A percentile compares a stretch with the other conserved stretches of the same genome.
Evolutionary conservation across 2,329 filamentous ascomycete species (phyloP).

Genomic region (Amauroascus verrucosus): DNA sequence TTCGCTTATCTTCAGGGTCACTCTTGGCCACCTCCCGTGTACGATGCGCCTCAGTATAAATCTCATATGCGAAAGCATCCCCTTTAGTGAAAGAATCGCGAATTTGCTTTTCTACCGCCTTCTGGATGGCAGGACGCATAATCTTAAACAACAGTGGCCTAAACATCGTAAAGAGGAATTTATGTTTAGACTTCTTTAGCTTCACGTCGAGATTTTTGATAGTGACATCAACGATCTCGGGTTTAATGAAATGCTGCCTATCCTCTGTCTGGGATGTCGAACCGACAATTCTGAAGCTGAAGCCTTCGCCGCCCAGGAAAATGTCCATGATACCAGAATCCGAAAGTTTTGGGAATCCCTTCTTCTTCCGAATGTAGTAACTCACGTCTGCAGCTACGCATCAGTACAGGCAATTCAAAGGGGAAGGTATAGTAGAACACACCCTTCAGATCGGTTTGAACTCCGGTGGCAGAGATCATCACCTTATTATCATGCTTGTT

Average conservation of each 20-base stretch:
- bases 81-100: constrained; percentile 68
- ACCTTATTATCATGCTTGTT: constrained; percentile 76
- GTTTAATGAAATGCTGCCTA: constrained; percentile 79
- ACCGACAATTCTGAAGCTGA: constrained; percentile 85
- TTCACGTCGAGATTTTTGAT: constrained; percentile 77
- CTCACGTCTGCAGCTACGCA: constrained; percentile 54
- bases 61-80: constrained; percentile 60
- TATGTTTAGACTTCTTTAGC: constrained; percentile 90
- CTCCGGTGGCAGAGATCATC: constrained; percentile 74
- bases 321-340: constrained; percentile 86
- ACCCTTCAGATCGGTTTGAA: constrained; percentile 76
- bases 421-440: constrained; percentile 8
- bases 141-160: constrained; percentile 80
- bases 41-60: constrained; percentile 74
- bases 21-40: constrained; percentile 55
- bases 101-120: constrained; percentile 80
- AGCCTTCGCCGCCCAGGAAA: constrained; percentile 72
- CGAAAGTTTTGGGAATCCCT: constrained; percentile 78
- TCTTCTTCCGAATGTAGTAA: constrained; percentile 91
- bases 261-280: constrained; percentile 69
- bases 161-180: constrained; percentile 73
- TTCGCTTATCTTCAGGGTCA: constrained; percentile 63
- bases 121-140: constrained; percentile 73
- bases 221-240: constrained; percentile 76
- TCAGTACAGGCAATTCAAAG: background rate